These are phyloP conservation scores for Galerina marginata DNA, from an alignment of 768 basidiomycete genomes.

Conservation along the genomic window DNA sequence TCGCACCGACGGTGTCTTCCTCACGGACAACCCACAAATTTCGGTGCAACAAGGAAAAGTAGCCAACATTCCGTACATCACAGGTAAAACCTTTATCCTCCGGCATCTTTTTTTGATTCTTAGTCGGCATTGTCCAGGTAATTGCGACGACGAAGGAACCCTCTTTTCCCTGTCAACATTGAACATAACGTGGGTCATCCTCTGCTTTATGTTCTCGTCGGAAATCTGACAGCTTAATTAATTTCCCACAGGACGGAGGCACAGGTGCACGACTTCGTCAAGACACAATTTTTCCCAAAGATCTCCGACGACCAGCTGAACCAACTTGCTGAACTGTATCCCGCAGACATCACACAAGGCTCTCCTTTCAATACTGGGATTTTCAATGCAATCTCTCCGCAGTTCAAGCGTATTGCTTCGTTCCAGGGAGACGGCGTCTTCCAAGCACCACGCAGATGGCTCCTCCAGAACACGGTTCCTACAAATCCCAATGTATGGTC, in stretches of 20 bases:
- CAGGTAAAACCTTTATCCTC: slow-evolving; percentile 31
- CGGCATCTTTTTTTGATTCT: neutral
- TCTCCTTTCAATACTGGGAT: slow-evolving; percentile 58
- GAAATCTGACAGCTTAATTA: neutral
- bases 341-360: slow-evolving; percentile 43
- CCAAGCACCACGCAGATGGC: slow-evolving; percentile 53
- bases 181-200: slow-evolving; percentile 49
- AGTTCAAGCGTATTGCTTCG: slow-evolving; percentile 45
- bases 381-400: slow-evolving; percentile 46
- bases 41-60: slow-evolving; percentile 49
- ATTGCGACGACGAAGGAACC: slow-evolving; percentile 68
- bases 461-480: slow-evolving; percentile 35
- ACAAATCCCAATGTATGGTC: no score
- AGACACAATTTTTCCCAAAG: slow-evolving; percentile 35
- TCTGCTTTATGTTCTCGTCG: neutral
- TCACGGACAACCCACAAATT: slow-evolving; percentile 49
- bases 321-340: slow-evolving; percentile 40
- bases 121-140: slow-evolving; percentile 33
- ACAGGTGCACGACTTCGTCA: slow-evolving; percentile 26
- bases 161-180: slow-evolving; percentile 50
- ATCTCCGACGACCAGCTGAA: slow-evolving; percentile 32
- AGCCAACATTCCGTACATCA: slow-evolving; percentile 56
- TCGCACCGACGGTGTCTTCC: slow-evolving; percentile 52
- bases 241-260: slow-evolving; percentile 26
- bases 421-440: slow-evolving; percentile 57